Base-by-base conservation (phyloP, 371 early-diverging fungal genomes). In the Mortierella polycephala region DNA sequence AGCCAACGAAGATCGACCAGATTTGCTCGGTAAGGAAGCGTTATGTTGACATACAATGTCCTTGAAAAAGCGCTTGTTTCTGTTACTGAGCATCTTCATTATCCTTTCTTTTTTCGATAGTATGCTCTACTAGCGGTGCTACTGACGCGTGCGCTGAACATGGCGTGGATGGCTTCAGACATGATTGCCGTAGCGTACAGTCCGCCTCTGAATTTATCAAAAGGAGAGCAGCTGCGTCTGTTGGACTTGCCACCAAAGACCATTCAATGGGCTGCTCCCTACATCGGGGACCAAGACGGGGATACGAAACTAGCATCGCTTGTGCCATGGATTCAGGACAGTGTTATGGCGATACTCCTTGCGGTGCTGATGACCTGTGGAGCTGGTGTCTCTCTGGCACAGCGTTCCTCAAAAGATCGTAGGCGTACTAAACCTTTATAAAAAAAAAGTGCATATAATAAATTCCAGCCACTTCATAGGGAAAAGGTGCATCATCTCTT, bases 261-360 rank as follows among this genome's bases (percentile, higher is more conserved):
- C 6, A 23, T 72, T n/a, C 57, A 57, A 16, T n/a, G 42, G 58
- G 14, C 57, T 7, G 44, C 44, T 12, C 67, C 72, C 1, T 52
- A 47, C 52, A 46, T 56, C 16, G 56, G 52, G 9, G 56, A 51
- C 3, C 40, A 47, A 41, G 62, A 57, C 7, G 56, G 54, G 47
- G 42, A 44, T 9, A 13, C 21, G 18, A n/a, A 18, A 3, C 0
- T 65, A 37, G 68, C 63, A 7, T 45, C n/a, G 9, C 18, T 14
- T 30, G 57, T 57, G 7, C 69, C 69, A 23, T 74, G 69, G 75
- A 23, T 61, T 16, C 75, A 69, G 21, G 75, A 74, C 44, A 10
- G 18, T 40, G 39, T 42, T 10, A 74, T 61, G 21, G 41, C 44
- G 0, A 30, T 30, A 6, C 54, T 74, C 14, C 47, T 74, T 30